phyloP scores from a whole-genome alignment of 2,329 filamentous ascomycete species.

The Sporothrix pallida region DNA sequence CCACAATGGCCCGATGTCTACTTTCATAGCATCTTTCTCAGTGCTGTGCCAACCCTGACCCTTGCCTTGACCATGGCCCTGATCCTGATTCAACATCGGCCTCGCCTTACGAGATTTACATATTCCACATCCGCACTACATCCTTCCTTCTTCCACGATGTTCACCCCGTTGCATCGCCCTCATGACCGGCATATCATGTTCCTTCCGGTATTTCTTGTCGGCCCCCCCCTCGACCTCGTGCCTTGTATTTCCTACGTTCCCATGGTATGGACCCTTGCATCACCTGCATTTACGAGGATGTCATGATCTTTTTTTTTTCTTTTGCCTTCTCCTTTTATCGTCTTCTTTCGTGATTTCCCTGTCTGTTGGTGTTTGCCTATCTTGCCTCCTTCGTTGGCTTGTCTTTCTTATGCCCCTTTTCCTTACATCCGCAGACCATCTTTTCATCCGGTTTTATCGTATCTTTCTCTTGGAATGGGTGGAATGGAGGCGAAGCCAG shows the following conservation, averaged over 20 bases:
- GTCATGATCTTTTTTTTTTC: not conserved
- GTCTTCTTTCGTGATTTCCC: not conserved
- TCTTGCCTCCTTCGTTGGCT: not conserved
- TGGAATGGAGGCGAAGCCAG: not conserved
- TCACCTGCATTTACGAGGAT: constrained; percentile 11
- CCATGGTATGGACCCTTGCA: not conserved
- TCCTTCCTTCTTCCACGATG: not conserved
- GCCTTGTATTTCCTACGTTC: not conserved
- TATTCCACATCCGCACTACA: not conserved
- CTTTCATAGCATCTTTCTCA: not conserved
- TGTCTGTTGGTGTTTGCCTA: not conserved
- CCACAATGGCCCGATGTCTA: not conserved
- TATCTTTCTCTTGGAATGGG: not conserved
- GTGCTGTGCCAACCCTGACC: not conserved
- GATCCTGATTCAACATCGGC: not conserved
- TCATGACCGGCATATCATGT: not conserved
- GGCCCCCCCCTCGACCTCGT: not conserved
- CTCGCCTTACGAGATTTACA: constrained; percentile 5
- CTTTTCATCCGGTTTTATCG: not conserved
- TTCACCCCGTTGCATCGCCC: too few relatives aligned
- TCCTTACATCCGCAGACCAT: not conserved
- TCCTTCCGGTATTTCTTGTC: constrained; percentile 4
- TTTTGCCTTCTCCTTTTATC: not conserved
- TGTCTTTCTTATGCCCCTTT: not conserved
- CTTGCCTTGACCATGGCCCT: not conserved